Evolutionary conservation across 2,329 filamentous ascomycete species (phyloP).

Genomic region (Alternaria sp.): DNA sequence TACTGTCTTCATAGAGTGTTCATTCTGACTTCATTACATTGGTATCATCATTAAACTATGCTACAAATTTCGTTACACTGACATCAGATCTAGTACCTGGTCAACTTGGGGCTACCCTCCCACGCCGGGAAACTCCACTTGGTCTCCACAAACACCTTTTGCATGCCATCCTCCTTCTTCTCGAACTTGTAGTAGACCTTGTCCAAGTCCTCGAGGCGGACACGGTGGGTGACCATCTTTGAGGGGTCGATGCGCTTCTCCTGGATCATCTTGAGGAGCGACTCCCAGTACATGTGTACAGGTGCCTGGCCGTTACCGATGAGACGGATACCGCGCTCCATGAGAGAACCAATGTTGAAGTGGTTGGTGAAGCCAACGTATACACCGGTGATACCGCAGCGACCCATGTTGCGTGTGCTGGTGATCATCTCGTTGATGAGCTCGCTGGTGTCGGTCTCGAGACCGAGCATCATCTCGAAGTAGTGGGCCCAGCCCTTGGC

Average conservation of each 20-base stretch:
- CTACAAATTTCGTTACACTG: background rate
- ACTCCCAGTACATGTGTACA: constrained; percentile 83
- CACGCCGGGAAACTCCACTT: constrained; percentile 61
- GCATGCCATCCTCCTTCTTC: constrained; percentile 74
- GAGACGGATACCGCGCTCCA: constrained; percentile 85
- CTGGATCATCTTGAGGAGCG: constrained; percentile 72
- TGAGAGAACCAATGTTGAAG: constrained; percentile 82
- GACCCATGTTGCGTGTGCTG: constrained; percentile 72
- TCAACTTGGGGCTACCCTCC: constrained; percentile 59
- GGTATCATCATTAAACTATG: constrained; percentile 2
- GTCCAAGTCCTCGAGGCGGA: constrained; percentile 58
- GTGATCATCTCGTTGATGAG: constrained; percentile 81
- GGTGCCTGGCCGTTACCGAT: constrained; percentile 74
- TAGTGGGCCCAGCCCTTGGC: constrained; percentile 67
- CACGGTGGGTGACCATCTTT: constrained; percentile 82
- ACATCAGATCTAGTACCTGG: constrained; percentile 43
- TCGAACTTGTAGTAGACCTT: constrained; percentile 68
- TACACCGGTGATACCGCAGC: constrained; percentile 78
- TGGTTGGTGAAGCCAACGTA: constrained; percentile 74
- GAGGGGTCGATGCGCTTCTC: constrained; percentile 73
- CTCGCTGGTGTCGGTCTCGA: constrained; percentile 86
- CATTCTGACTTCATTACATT: constrained; percentile 1
- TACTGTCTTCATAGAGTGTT: background rate
- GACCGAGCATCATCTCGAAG: constrained; percentile 65
- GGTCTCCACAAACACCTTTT: constrained; percentile 77